Conservation (phyloP, 1,284 basidiomycete species). For the Tetrapyrgos nigripes region DNA sequence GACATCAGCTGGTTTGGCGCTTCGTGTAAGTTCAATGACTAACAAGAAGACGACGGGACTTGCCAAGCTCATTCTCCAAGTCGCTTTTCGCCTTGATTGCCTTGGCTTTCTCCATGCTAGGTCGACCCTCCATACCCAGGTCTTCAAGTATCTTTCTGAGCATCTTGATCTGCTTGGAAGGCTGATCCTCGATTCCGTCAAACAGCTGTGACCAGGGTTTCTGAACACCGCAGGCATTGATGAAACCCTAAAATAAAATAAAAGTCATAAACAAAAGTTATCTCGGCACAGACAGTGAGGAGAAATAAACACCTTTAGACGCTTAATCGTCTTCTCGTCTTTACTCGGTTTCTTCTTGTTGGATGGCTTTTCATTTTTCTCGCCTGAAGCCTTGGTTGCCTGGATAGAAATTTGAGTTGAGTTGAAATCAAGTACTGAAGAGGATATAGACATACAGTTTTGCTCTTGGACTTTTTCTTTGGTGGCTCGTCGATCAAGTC, state of each 20-base stretch:
- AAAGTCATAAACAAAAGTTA: too few species aligned
- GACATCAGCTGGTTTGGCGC: slow-evolving; percentile 79
- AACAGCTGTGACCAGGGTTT: slow-evolving; percentile 86
- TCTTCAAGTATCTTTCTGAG: slow-evolving; percentile 69
- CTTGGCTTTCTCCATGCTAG: slow-evolving; percentile 81
- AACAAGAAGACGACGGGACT: slow-evolving; percentile 26
- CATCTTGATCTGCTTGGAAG: slow-evolving; percentile 70
- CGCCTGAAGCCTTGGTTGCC: slow-evolving; percentile 11
- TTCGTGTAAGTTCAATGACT: too few species aligned
- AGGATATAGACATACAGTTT: slow-evolving; percentile 34
- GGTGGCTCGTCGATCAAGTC: slow-evolving; percentile 60
- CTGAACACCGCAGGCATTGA: slow-evolving; percentile 81
- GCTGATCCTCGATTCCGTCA: slow-evolving; percentile 55
- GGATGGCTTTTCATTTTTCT: slow-evolving; percentile 27
- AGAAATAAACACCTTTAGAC: slow-evolving; percentile 56
- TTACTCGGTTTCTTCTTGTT: slow-evolving; percentile 42
- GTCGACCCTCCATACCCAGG: slow-evolving; percentile 82
- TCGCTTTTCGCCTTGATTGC: slow-evolving; percentile 75
- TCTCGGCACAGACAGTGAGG: too few species aligned
- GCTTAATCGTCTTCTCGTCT: slow-evolving; percentile 66
- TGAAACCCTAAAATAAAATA: too few species aligned
- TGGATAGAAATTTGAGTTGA: too few species aligned
- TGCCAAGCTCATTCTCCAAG: slow-evolving; percentile 81
- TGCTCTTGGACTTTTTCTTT: slow-evolving; percentile 36
- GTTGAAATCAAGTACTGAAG: background rate